Conservation (phyloP, 1,139 yeast genomes). For the Taphrina deformans region DNA sequence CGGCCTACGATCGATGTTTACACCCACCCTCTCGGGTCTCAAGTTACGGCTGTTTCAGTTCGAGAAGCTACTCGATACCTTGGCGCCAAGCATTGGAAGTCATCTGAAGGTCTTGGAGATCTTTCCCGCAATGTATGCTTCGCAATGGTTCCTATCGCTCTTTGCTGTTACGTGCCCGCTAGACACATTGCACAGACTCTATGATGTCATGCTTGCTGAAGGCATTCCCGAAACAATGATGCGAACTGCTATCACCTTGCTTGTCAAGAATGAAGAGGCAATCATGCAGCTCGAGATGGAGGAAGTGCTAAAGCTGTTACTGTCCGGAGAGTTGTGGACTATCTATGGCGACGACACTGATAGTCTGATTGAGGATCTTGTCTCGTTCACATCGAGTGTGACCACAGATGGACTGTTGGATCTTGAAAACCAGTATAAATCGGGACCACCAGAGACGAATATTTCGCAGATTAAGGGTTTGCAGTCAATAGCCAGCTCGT, state of each 20-base stretch:
- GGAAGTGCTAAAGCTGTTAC: conserved; percentile 61
- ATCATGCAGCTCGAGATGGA: conserved; percentile 58
- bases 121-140: conserved; percentile 45
- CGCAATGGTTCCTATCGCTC: conserved; percentile 69
- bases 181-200: conserved; percentile 55
- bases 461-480: conserved; percentile 37
- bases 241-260: conserved; percentile 59
- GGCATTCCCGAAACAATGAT: conserved; percentile 67
- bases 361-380: conserved; percentile 51
- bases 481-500: conserved; percentile 36
- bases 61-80: conserved; percentile 49
- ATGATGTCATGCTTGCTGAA: conserved; percentile 59
- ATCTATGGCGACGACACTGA: conserved; percentile 51
- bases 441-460: conserved; percentile 20
- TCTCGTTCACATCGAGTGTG: not conserved
- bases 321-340: conserved; percentile 57
- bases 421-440: conserved; percentile 42
- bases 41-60: conserved; percentile 59
- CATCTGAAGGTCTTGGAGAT: conserved; percentile 51
- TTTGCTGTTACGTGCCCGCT: conserved; percentile 62
- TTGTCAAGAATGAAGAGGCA: conserved; percentile 56
- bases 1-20: conserved; percentile 59
- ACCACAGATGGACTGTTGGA: conserved; percentile 38
- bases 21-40: conserved; percentile 60
- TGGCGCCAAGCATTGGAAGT: conserved; percentile 51